Percentiles rank a stretch among this genome's conserved stretches.
Evolutionary conservation across 1,284 basidiomycete genomes (phyloP).

Genomic region (Schizopora paradoxa): DNA sequence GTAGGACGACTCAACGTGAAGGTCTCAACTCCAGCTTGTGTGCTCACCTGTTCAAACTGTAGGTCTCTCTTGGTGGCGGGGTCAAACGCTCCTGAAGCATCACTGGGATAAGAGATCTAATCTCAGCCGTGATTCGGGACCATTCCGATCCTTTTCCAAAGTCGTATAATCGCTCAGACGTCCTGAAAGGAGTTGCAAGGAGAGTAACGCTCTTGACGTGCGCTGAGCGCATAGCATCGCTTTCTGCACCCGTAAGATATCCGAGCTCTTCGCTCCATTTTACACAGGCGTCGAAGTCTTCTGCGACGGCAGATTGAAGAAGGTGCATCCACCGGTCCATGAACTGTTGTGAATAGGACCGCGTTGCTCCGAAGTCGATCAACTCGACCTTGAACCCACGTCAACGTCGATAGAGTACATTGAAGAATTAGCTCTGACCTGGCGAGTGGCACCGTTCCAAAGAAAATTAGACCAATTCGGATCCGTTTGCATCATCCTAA

Average conservation of each 20-base stretch:
- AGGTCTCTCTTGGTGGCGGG: conserved; percentile 92
- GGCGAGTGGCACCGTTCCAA: conserved; percentile 63
- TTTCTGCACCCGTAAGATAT: conserved; percentile 89
- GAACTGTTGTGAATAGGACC: conserved; percentile 82
- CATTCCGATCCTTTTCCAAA: conserved; percentile 66
- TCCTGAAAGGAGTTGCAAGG: conserved; percentile 77
- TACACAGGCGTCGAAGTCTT: conserved; percentile 67
- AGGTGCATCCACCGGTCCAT: conserved; percentile 86
- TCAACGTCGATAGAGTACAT: not conserved
- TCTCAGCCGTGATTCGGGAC: conserved; percentile 66
- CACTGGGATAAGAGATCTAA: conserved; percentile 79
- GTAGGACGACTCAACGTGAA: not conserved
- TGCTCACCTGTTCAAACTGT: conserved; percentile 80
- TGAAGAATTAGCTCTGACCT: conserved; percentile 30
- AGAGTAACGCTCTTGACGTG: conserved; percentile 84
- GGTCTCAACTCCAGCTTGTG: not conserved
- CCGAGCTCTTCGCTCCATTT: conserved; percentile 77
- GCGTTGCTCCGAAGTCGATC: conserved; percentile 94
- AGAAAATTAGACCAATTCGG: conserved; percentile 99
- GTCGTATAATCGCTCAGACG: conserved; percentile 52
- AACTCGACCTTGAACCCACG: conserved; percentile 61
- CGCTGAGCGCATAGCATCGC: conserved; percentile 83
- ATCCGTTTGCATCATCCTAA: conserved; percentile 96
- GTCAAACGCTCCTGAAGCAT: conserved; percentile 89
- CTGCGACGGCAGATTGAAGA: conserved; percentile 70